Evolutionary conservation across 108 stramenopile species (phyloP).

Genomic region (Skeletonema tropicum): DNA sequence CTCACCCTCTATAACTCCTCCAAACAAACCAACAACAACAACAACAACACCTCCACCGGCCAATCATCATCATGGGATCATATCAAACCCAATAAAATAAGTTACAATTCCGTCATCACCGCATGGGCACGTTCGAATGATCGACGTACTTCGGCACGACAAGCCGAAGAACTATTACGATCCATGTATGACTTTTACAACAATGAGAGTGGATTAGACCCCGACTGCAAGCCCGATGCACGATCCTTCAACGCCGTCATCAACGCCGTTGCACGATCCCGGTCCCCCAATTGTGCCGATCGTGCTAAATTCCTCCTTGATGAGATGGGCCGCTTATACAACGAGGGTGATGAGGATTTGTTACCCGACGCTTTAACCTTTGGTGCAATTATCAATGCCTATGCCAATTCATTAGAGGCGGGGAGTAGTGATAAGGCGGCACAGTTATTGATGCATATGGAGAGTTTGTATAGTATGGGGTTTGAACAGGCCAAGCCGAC

Average conservation of each 20-base stretch:
- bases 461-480: constrained; percentile 43
- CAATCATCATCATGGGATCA: constrained; percentile 44
- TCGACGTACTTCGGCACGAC: constrained; percentile 16
- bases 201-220: constrained; percentile 9
- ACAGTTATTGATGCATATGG: constrained; percentile 48
- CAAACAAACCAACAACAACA: too few species aligned
- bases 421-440: constrained; percentile 42
- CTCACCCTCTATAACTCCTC: constrained; percentile 14
- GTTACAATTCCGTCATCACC: constrained; percentile 62
- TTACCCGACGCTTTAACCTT: constrained; percentile 43
- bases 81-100: constrained; percentile 66
- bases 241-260: constrained; percentile 45
- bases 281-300: constrained; percentile 43
- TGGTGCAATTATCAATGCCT: constrained; percentile 58
- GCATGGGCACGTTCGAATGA: constrained; percentile 53
- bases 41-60: neutral
- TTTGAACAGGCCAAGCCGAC: constrained; percentile 47
- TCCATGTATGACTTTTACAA: constrained; percentile 52
- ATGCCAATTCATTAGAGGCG: constrained; percentile 34
- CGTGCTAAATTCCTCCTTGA: constrained; percentile 41
- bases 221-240: constrained; percentile 33
- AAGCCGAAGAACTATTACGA: constrained; percentile 46
- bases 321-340: constrained; percentile 50
- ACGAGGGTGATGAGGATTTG: constrained; percentile 41
- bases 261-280: constrained; percentile 49